Percentiles rank a stretch among this genome's conserved stretches.
These are phyloP conservation scores for Podospora pseudoanserina DNA, from an alignment of 495 filamentous ascomycete genomes.

Conservation along the genomic window DNA sequence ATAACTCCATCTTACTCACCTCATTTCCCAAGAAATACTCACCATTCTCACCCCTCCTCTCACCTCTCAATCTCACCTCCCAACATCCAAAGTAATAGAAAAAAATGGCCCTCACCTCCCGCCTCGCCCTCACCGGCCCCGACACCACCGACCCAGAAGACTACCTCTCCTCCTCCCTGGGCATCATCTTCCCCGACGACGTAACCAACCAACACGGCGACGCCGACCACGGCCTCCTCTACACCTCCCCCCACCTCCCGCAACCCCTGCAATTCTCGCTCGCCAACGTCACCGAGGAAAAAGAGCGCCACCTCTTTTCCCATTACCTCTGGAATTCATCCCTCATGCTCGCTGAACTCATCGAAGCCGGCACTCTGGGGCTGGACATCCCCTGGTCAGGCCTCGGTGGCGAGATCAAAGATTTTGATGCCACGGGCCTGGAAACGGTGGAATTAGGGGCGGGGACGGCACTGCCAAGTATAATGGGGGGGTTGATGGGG, in stretches of 20 bases:
- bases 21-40: no score
- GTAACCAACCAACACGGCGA: constrained; percentile 72
- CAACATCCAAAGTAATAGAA: neutral
- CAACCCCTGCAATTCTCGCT: constrained; percentile 45
- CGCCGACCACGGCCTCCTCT: constrained; percentile 60
- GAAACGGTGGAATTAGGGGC: constrained; percentile 52
- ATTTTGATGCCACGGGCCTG: constrained; percentile 38
- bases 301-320: constrained; percentile 63
- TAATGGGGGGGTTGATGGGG: constrained; percentile 61
- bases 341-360: constrained; percentile 64
- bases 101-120: constrained; percentile 42
- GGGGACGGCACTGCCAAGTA: constrained; percentile 71
- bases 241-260: constrained; percentile 57
- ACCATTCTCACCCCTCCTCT: no score
- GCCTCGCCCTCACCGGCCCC: constrained; percentile 38
- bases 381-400: constrained; percentile 12
- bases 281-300: constrained; percentile 53
- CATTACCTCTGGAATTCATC: constrained; percentile 88
- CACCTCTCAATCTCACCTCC: neutral
- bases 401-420: neutral
- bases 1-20: no score
- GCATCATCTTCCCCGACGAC: constrained; percentile 74
- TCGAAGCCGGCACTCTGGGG: constrained; percentile 49
- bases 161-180: constrained; percentile 58
- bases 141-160: constrained; percentile 55